Evolutionary conservation across 495 filamentous ascomycete genomes (phyloP).

Genomic region (Hamigera avellanea): DNA sequence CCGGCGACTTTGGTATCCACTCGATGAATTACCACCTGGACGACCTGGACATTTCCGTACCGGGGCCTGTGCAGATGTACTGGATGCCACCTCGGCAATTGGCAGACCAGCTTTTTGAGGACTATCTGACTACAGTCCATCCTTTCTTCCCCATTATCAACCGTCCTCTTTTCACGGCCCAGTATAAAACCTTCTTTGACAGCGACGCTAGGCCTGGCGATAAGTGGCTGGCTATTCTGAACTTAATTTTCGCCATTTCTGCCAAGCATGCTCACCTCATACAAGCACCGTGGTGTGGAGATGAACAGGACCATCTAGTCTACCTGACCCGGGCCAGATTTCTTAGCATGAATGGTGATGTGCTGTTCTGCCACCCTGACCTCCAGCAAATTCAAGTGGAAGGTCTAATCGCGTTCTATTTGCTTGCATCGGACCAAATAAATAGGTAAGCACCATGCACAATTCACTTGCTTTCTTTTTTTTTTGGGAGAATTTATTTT

Average conservation of each 20-base stretch:
- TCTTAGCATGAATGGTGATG: slow-evolving; percentile 42
- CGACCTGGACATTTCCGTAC: slow-evolving; percentile 38
- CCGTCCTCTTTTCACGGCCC: slow-evolving; percentile 30
- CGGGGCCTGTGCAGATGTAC: slow-evolving; percentile 38
- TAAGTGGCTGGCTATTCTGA: slow-evolving; percentile 52
- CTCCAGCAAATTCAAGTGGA: slow-evolving; percentile 53
- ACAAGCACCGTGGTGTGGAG: slow-evolving; percentile 36
- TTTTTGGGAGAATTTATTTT: background rate
- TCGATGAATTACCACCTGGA: slow-evolving; percentile 49
- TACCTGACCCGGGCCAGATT: slow-evolving; percentile 51
- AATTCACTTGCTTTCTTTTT: background rate
- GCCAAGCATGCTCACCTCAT: slow-evolving; percentile 45
- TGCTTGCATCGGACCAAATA: slow-evolving; percentile 48
- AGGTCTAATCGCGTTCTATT: slow-evolving; percentile 49
- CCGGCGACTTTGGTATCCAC: slow-evolving; percentile 22
- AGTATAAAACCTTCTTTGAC: slow-evolving; percentile 34
- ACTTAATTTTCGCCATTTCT: slow-evolving; percentile 55
- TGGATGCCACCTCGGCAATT: slow-evolving; percentile 40
- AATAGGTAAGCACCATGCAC: slow-evolving; percentile 41
- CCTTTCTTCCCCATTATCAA: slow-evolving; percentile 50
- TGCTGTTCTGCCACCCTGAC: slow-evolving; percentile 45
- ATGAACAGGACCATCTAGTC: slow-evolving; percentile 43
- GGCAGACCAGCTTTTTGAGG: slow-evolving; percentile 43
- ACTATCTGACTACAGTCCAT: slow-evolving; percentile 49
- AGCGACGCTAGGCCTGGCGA: slow-evolving; percentile 29